phyloP scores from a whole-genome alignment of 257 asterid genomes.

The Fraxinus pennsylvanica region DNA sequence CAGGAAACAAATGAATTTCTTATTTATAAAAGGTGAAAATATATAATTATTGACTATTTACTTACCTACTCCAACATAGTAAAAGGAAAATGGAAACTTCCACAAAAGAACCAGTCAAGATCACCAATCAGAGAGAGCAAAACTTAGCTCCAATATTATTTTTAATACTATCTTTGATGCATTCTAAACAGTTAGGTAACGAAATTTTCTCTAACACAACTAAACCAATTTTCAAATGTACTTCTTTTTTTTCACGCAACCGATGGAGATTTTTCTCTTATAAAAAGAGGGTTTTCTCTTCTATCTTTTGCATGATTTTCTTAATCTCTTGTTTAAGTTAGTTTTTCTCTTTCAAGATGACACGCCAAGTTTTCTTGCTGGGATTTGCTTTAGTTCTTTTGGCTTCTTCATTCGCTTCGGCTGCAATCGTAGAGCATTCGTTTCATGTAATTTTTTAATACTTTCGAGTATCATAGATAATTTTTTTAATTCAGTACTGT shows the following conservation, averaged over 20 bases:
- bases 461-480: background rate
- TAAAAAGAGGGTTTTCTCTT: background rate
- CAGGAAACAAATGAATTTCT: too few species aligned
- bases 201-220: constrained; percentile 31
- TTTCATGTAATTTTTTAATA: constrained; percentile 34
- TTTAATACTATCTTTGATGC: constrained; percentile 27
- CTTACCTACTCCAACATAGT: background rate
- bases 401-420: constrained; percentile 30
- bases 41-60: background rate
- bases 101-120: constrained; percentile 22
- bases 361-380: constrained; percentile 7
- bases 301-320: background rate
- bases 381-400: constrained; percentile 27
- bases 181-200: constrained; percentile 44
- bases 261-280: background rate
- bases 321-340: background rate
- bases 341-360: constrained; percentile 15
- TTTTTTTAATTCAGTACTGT: too few species aligned
- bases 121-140: background rate
- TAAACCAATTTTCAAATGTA: background rate
- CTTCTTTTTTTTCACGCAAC: constrained; percentile 39
- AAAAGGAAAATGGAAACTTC: background rate
- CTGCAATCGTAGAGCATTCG: constrained; percentile 45
- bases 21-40: background rate
- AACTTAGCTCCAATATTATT: constrained; percentile 8